phyloP scores from a whole-genome alignment of 139 green algal genomes.

The Gonium pectorale region DNA sequence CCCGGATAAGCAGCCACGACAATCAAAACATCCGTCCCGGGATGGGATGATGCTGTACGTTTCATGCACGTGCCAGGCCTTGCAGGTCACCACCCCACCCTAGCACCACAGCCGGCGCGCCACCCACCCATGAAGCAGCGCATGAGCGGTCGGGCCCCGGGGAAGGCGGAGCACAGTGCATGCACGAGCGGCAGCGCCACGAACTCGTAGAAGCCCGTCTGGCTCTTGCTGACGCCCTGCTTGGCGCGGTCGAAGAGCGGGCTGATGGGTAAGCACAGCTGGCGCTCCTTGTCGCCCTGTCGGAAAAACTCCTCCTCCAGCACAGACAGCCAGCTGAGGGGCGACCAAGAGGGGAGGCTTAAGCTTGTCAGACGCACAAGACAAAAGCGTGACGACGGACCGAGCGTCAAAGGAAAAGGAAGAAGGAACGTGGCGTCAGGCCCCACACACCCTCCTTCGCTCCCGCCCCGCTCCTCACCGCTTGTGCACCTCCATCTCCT shows the following conservation, averaged over 20 bases:
- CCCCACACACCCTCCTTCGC: no score
- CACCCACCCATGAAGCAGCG: background rate
- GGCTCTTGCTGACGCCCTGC: constrained; percentile 58
- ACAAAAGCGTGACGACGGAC: no score
- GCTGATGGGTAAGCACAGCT: constrained; percentile 40
- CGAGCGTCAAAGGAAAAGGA: no score
- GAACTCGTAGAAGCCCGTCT: constrained; percentile 55
- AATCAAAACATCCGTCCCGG: no score
- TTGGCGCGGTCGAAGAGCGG: constrained; percentile 61
- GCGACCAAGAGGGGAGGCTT: no score
- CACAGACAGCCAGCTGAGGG: constrained; percentile 49
- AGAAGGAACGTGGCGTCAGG: no score
- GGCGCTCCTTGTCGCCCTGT: constrained; percentile 62
- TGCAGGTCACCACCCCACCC: no score
- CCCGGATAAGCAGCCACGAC: no score
- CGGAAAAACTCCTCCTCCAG: constrained; percentile 70
- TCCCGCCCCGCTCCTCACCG: constrained; percentile 45
- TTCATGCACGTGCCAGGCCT: no score
- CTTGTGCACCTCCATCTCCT: constrained; percentile 51
- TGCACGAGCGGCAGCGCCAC: constrained; percentile 42
- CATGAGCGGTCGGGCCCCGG: constrained; percentile 29
- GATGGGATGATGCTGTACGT: no score
- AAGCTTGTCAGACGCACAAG: no score
- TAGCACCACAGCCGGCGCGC: no score
- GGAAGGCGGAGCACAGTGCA: constrained; percentile 20